Evolutionary conservation across 352 stramenopile species (phyloP), one percentile per base, ranked within the genome.

Genomic region (Phytophthora gonapodyides): DNA sequence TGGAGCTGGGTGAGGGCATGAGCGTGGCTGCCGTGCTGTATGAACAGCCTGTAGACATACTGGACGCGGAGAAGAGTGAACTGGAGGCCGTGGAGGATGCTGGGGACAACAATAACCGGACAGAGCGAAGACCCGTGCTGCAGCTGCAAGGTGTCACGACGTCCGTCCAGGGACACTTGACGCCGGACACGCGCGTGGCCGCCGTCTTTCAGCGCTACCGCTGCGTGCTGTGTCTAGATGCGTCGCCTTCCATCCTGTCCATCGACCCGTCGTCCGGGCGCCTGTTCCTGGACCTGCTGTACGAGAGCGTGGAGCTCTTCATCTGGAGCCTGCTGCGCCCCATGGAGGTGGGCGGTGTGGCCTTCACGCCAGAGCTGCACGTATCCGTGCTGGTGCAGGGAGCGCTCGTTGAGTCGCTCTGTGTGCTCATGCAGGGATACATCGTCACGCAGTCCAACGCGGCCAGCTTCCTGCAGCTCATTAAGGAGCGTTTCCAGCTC

Each of bases 321-420:
- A 75, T 95, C 30, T 82, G 76, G 64, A 84, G 70, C 33, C 51
- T 95, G 15, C 47, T 92, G 7, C 68, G 79, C 0, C 79, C 73
- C 1, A 88, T 91, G 68, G 62, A 79, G 44, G 67, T 93, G 43
- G 80, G 80, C 2, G 60, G 67, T 9, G 43, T 54, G 8, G 19
- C 51, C 19, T 93, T 93, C 40, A 69, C 47, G 11, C 86, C 84
- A 5, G 84, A 93, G 60, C 78, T 93, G 21, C 77, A 91, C 67
- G 61, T 93, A 24, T 95, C 86, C 0, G 84, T 95, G 30, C 69
- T 96, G 40, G 82, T 94, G 13, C 87, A 96, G 50, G 86, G 84
- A 37, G 81, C 84, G 0, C 71, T 82, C 1, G 78, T 94, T 13
- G 83, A 96, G 41, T 91, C 82, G 21, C 60, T 96, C 17, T 89